These are phyloP conservation scores for Penicillium odoratum DNA, from an alignment of 495 filamentous ascomycete species.

Conservation along the genomic window DNA sequence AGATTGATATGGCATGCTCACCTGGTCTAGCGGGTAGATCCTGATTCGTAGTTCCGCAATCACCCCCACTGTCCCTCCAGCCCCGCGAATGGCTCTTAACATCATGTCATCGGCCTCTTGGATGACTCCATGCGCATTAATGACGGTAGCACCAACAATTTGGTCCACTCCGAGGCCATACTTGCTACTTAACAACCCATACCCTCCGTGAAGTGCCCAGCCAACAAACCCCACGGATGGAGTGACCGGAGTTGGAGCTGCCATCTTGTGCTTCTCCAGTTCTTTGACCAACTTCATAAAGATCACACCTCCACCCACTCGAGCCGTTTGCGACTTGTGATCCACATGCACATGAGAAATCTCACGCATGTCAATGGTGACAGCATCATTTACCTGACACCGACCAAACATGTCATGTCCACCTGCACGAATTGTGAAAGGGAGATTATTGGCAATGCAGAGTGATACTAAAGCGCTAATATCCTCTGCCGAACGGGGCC, in stretches of 20 bases:
- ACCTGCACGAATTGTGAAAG: slow-evolving; percentile 36
- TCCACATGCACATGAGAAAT: slow-evolving; percentile 33
- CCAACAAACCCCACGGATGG: slow-evolving; percentile 35
- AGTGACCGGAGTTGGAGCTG: slow-evolving; percentile 10
- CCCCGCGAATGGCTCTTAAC: slow-evolving; percentile 38
- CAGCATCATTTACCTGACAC: slow-evolving; percentile 21
- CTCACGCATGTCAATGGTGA: slow-evolving; percentile 42
- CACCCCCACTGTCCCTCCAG: slow-evolving; percentile 38
- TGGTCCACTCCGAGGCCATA: slow-evolving; percentile 42
- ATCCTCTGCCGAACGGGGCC: slow-evolving; percentile 34
- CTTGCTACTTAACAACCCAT: slow-evolving; percentile 32
- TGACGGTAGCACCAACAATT: slow-evolving; percentile 38
- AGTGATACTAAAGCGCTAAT: slow-evolving; percentile 30
- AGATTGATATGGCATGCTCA: slow-evolving; percentile 8
- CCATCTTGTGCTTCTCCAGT: slow-evolving; percentile 10
- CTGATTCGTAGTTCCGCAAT: slow-evolving; percentile 39
- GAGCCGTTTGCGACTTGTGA: slow-evolving; percentile 23
- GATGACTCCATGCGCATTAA: slow-evolving; percentile 33
- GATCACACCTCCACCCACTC: slow-evolving; percentile 37
- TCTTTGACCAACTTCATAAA: slow-evolving; percentile 11
- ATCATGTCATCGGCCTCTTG: slow-evolving; percentile 32
- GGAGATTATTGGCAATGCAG: slow-evolving; percentile 19
- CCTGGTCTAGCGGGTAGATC: slow-evolving; percentile 30
- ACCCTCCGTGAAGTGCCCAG: slow-evolving; percentile 42
- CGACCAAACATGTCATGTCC: slow-evolving; percentile 38